Percentiles rank a stretch among this genome's conserved stretches.
phyloP scores from a whole-genome alignment of 768 basidiomycete genomes.

The Kwoniella dendrophila region DNA sequence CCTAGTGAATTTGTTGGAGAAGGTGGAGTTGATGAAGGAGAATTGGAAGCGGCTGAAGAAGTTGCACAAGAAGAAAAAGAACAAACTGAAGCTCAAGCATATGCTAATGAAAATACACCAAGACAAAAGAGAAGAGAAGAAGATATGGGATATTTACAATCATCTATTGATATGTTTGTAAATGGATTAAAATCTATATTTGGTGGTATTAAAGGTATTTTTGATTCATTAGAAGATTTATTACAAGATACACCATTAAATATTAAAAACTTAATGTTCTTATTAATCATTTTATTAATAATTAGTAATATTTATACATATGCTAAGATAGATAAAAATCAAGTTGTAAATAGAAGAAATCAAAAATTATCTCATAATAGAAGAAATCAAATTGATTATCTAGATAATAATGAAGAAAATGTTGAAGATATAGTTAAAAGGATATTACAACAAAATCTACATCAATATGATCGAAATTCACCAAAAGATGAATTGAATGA shows the following conservation, averaged over 20 bases:
- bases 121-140: conserved; percentile 37
- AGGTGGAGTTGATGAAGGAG: conserved; percentile 57
- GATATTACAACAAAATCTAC: conserved; percentile 24
- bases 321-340: conserved; percentile 20
- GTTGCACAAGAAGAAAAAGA: conserved; percentile 5
- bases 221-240: conserved; percentile 33
- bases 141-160: conserved; percentile 38
- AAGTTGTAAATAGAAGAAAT: conserved; percentile 11
- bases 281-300: conserved; percentile 39
- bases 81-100: conserved; percentile 27
- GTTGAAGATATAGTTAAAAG: conserved; percentile 34
- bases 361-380: conserved; percentile 6
- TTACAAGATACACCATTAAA: conserved; percentile 31
- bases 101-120: conserved; percentile 38
- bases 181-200: conserved; percentile 36
- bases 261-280: conserved; percentile 29
- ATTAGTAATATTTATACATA: conserved; percentile 52
- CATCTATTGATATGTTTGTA: conserved; percentile 40
- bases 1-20: conserved; percentile 83
- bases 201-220: conserved; percentile 32
- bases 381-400: conserved; percentile 1
- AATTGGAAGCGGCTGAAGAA: conserved; percentile 10
- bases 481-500: conserved; percentile 31
- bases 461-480: not conserved
- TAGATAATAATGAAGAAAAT: conserved; percentile 29